phyloP scores from a whole-genome alignment of 805 yeast genomes.

The Candida methanosorbosa region DNA sequence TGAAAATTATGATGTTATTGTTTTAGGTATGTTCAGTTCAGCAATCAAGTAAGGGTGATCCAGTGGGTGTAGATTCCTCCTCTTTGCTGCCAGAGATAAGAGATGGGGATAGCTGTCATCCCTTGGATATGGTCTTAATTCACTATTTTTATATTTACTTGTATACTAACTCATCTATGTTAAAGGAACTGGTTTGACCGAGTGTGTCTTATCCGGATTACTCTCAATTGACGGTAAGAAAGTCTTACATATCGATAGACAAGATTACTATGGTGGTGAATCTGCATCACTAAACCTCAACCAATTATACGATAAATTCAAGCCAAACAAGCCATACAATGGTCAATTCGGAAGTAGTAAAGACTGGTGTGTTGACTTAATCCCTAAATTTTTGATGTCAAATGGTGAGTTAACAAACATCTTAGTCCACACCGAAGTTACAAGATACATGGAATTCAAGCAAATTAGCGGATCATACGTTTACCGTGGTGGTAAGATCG shows the following conservation, averaged over 20 bases:
- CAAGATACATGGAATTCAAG: conserved; percentile 91
- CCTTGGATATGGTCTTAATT: background rate
- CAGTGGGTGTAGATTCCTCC: no score
- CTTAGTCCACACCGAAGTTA: conserved; percentile 90
- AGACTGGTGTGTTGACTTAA: conserved; percentile 96
- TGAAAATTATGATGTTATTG: conserved; percentile 94
- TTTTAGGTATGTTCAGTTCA: conserved; percentile 50
- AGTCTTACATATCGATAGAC: conserved; percentile 92
- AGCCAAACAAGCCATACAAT: conserved; percentile 69
- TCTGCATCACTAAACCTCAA: conserved; percentile 75
- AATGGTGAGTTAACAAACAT: conserved; percentile 96
- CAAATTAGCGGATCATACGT: conserved; percentile 96
- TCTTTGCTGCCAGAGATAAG: no score
- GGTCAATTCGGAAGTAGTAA: conserved; percentile 79
- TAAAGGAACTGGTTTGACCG: conserved; percentile 68
- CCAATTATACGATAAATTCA: conserved; percentile 73
- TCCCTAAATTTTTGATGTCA: conserved; percentile 96
- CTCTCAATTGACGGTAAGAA: conserved; percentile 97
- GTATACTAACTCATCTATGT: background rate
- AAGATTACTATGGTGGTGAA: conserved; percentile 94
- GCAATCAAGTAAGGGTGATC: no score
- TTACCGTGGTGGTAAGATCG: conserved; percentile 79
- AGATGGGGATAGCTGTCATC: no score
- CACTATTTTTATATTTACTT: background rate
- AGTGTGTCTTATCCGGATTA: conserved; percentile 89